These are phyloP conservation scores for Suillus sp. DNA, from an alignment of 768 basidiomycete species.

Conservation along the genomic window DNA sequence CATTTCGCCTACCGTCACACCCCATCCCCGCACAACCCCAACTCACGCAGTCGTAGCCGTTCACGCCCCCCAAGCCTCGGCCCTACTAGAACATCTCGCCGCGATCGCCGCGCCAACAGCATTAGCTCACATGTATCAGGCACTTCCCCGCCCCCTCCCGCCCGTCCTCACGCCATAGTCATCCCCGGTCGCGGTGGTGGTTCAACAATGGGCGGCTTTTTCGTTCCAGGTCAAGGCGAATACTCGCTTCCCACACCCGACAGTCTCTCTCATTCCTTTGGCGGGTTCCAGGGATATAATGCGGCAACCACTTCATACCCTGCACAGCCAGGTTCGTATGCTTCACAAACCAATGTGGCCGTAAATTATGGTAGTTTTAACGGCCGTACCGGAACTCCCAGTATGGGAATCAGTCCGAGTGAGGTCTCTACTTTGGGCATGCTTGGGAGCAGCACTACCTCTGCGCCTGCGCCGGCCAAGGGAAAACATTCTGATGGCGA, in stretches of 20 bases:
- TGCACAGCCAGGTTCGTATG: constrained; percentile 36
- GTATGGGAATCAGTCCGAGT: constrained; percentile 30
- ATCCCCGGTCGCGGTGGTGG: constrained; percentile 51
- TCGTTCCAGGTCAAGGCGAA: constrained; percentile 34
- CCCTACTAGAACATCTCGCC: constrained; percentile 55
- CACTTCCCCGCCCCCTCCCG: constrained; percentile 44
- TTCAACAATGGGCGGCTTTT: constrained; percentile 35
- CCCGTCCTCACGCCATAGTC: constrained; percentile 66
- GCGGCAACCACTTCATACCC: constrained; percentile 29
- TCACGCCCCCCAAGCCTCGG: constrained; percentile 43
- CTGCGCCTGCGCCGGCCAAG: constrained; percentile 17
- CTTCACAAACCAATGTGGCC: constrained; percentile 22
- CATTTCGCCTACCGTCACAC: constrained; percentile 29
- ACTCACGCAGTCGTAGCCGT: constrained; percentile 51
- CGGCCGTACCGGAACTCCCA: constrained; percentile 20
- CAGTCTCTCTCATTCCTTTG: constrained; percentile 33
- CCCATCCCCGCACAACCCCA: constrained; percentile 31
- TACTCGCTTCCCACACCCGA: constrained; percentile 50
- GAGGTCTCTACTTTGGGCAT: constrained; percentile 29
- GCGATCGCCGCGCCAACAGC: constrained; percentile 58
- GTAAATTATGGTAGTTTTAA: constrained; percentile 4
- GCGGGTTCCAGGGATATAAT: constrained; percentile 35
- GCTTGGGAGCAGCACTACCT: constrained; percentile 16
- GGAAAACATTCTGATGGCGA: constrained; percentile 9
- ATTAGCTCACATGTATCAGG: constrained; percentile 59